Conservation (phyloP, 352 stramenopile genomes). For the Phytopythium aichiense region DNA sequence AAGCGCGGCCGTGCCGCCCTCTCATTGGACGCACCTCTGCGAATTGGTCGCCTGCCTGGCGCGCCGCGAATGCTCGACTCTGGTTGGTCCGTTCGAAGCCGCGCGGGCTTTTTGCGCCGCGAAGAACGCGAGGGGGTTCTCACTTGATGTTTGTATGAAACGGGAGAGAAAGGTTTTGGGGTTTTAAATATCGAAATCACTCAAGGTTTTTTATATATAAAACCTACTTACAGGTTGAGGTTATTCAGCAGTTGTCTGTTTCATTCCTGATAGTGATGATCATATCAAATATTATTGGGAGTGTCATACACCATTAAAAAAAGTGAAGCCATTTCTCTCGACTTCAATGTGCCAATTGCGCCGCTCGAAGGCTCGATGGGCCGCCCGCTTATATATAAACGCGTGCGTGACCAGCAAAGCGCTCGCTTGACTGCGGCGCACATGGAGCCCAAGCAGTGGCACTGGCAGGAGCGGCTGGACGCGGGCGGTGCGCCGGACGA, state of each 20-base stretch:
- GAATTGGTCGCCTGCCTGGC: conserved; percentile 4
- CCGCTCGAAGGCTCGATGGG: neutral
- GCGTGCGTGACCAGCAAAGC: neutral
- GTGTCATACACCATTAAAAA: too few species aligned
- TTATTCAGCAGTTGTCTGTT: too few species aligned
- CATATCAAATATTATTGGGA: too few species aligned
- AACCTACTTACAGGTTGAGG: too few species aligned
- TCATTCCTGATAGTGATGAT: too few species aligned
- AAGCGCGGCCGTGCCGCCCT: conserved; percentile 36
- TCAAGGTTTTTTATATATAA: too few species aligned
- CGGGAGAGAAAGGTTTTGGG: neutral
- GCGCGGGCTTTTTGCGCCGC: neutral
- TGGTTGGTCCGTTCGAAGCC: conserved; percentile 30
- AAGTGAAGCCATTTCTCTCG: too few species aligned
- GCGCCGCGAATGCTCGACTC: conserved; percentile 8
- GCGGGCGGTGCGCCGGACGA: conserved; percentile 24
- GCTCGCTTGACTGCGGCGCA: neutral
- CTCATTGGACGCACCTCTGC: conserved; percentile 61
- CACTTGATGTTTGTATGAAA: too few species aligned
- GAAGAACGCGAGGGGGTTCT: neutral
- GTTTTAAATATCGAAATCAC: too few species aligned
- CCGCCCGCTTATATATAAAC: neutral
- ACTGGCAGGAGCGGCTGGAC: conserved; percentile 65
- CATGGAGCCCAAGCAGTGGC: conserved; percentile 25
- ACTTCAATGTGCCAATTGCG: too few species aligned